phyloP scores from a whole-genome alignment of 2,329 filamentous ascomycete genomes.

The Colletotrichum lupini region DNA sequence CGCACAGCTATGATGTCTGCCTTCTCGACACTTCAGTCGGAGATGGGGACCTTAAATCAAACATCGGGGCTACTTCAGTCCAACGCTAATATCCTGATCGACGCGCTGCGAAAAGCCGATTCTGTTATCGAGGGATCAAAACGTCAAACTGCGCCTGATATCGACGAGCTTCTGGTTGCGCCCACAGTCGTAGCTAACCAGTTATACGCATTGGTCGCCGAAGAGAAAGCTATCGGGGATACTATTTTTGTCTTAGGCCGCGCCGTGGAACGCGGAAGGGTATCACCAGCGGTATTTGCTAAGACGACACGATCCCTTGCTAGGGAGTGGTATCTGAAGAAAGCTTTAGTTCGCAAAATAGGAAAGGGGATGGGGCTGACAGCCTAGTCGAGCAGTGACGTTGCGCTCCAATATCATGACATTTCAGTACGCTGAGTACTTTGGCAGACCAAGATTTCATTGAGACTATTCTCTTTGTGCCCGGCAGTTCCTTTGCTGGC shows the following conservation, averaged over 20 bases:
- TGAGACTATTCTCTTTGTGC: not conserved
- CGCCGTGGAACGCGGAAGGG: slow-evolving; percentile 78
- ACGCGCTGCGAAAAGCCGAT: slow-evolving; percentile 83
- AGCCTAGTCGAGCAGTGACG: slow-evolving; percentile 2
- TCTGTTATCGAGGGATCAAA: slow-evolving; percentile 79
- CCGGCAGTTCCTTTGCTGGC: not conserved
- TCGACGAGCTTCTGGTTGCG: slow-evolving; percentile 93
- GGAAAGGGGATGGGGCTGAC: slow-evolving; percentile 77
- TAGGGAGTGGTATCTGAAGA: slow-evolving; percentile 85
- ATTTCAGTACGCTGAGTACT: not conserved
- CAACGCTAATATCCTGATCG: slow-evolving; percentile 83
- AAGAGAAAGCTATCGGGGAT: slow-evolving; percentile 88
- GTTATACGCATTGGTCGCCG: slow-evolving; percentile 87
- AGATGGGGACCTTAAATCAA: slow-evolving; percentile 77
- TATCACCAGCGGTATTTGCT: slow-evolving; percentile 79
- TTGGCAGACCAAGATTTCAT: not conserved
- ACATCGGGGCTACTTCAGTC: slow-evolving; percentile 77
- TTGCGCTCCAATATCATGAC: not conserved
- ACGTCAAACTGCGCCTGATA: slow-evolving; percentile 75
- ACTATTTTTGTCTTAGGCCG: slow-evolving; percentile 85
- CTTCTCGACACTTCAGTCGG: slow-evolving; percentile 75
- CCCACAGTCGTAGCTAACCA: slow-evolving; percentile 94
- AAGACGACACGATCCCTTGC: slow-evolving; percentile 81
- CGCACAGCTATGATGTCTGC: slow-evolving; percentile 79
- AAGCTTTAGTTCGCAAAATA: slow-evolving; percentile 83